These are phyloP conservation scores for Globisporangium spinosum DNA, from an alignment of 352 stramenopile species.

Conservation along the genomic window DNA sequence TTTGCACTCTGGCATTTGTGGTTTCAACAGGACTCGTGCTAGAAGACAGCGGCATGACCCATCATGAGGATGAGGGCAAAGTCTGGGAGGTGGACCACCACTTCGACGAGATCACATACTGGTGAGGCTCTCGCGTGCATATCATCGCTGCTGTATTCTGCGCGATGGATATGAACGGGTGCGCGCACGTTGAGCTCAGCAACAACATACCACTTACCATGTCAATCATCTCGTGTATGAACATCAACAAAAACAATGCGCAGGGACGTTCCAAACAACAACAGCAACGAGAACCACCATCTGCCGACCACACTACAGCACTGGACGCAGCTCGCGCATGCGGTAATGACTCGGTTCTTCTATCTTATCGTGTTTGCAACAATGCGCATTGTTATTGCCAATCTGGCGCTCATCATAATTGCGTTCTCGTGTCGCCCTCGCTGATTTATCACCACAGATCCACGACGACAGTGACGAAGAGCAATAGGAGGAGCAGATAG, in stretches of 20 bases:
- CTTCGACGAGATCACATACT: conserved; percentile 67
- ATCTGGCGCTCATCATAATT: neutral
- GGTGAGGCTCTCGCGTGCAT: conserved; percentile 31
- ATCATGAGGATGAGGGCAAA: conserved; percentile 54
- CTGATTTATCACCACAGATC: neutral
- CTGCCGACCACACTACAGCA: conserved; percentile 48
- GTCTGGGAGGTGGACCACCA: conserved; percentile 79
- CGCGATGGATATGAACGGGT: neutral
- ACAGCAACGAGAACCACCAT: conserved; percentile 45
- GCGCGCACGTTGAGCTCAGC: neutral
- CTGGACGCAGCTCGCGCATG: conserved; percentile 51
- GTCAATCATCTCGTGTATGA: neutral
- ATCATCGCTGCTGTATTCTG: neutral
- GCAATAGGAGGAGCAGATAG: neutral
- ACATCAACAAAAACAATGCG: conserved; percentile 4
- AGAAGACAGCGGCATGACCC: conserved; percentile 54
- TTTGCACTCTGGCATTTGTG: neutral
- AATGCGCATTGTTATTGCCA: conserved; percentile 15
- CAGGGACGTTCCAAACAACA: conserved; percentile 59
- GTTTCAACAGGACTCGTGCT: conserved; percentile 45
- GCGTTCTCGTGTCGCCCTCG: no score
- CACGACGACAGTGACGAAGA: conserved; percentile 10
- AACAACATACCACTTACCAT: neutral
- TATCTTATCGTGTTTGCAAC: neutral
- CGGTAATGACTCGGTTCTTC: conserved; percentile 26